Percentiles rank a stretch among this genome's conserved stretches.
phyloP scores from a whole-genome alignment of 768 basidiomycete species.

The Suillus variegatus region DNA sequence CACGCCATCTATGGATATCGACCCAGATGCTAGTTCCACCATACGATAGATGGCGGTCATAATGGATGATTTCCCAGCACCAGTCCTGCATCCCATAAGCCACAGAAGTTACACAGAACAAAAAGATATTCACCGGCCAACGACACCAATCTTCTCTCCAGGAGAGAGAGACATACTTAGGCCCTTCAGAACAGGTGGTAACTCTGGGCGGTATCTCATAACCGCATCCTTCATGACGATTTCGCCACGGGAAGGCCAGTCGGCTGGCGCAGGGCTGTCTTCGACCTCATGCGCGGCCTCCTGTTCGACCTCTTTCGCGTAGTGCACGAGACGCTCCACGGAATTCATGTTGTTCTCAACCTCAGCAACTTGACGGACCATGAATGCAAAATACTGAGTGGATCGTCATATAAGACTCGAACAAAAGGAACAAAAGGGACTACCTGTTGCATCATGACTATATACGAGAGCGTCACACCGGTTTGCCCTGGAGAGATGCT shows the following conservation, averaged over 20 bases:
- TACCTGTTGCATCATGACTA: conserved; percentile 76
- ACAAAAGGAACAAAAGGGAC: conserved; percentile 16
- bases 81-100: conserved; percentile 49
- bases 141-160: conserved; percentile 92
- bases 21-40: conserved; percentile 76
- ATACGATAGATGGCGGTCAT: conserved; percentile 87
- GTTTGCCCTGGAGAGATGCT: conserved; percentile 79
- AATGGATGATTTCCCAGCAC: conserved; percentile 88
- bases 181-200: conserved; percentile 88
- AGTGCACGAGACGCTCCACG: conserved; percentile 84
- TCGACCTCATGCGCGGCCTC: conserved; percentile 72
- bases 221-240: conserved; percentile 77
- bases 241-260: conserved; percentile 77
- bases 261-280: conserved; percentile 54
- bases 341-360: conserved; percentile 94
- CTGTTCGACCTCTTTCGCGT: conserved; percentile 78
- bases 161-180: conserved; percentile 61
- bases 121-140: conserved; percentile 51
- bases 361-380: conserved; percentile 77
- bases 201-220: conserved; percentile 81
- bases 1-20: conserved; percentile 78
- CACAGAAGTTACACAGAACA: conserved; percentile 11
- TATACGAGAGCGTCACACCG: conserved; percentile 76
- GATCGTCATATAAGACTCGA: conserved; percentile 12
- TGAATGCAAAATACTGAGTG: conserved; percentile 63